phyloP scores from a whole-genome alignment of 208 protist genomes.

The Endotrypanum monterogeii region DNA sequence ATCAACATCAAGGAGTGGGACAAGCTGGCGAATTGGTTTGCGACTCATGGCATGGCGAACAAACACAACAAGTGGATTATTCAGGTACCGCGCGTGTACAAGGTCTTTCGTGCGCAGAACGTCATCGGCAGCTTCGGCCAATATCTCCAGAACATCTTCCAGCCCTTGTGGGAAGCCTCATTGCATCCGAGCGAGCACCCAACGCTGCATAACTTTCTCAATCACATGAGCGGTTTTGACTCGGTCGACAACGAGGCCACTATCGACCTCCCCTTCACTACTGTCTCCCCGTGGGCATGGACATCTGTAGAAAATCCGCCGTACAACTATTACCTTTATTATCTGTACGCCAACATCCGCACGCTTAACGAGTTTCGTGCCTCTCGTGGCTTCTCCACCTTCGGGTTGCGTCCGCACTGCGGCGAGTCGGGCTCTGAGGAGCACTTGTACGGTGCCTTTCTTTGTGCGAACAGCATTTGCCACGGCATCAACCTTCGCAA shows the following conservation, averaged over 20 bases:
- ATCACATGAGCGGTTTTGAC: slow-evolving; percentile 98
- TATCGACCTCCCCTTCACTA: slow-evolving; percentile 85
- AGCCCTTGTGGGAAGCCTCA: slow-evolving; percentile 98
- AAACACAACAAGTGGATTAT: slow-evolving; percentile 98
- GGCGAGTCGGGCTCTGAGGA: slow-evolving; percentile 95
- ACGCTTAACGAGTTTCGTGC: slow-evolving; percentile 97
- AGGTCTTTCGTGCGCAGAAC: slow-evolving; percentile 90
- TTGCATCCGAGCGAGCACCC: slow-evolving; percentile 95
- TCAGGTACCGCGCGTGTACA: slow-evolving; percentile 97
- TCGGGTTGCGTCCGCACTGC: slow-evolving; percentile 97
- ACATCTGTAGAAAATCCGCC: slow-evolving; percentile 96
- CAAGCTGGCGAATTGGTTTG: slow-evolving; percentile 96
- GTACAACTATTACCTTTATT: slow-evolving; percentile 99
- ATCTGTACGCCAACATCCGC: slow-evolving; percentile 98
- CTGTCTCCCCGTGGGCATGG: slow-evolving; percentile 94
- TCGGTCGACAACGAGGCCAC: slow-evolving; percentile 99
- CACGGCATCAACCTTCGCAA: slow-evolving; percentile 98
- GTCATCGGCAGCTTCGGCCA: slow-evolving; percentile 95
- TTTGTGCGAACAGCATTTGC: slow-evolving; percentile 96
- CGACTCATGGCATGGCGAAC: slow-evolving; percentile 94
- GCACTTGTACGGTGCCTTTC: slow-evolving; percentile 94
- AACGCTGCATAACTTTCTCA: slow-evolving; percentile 96
- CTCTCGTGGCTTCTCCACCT: slow-evolving; percentile 92
- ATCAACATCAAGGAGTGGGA: slow-evolving; percentile 96
- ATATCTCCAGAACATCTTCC: slow-evolving; percentile 98